Conservation (phyloP, 768 basidiomycete genomes). For the Rhodosporidiobolus odoratus region DNA sequence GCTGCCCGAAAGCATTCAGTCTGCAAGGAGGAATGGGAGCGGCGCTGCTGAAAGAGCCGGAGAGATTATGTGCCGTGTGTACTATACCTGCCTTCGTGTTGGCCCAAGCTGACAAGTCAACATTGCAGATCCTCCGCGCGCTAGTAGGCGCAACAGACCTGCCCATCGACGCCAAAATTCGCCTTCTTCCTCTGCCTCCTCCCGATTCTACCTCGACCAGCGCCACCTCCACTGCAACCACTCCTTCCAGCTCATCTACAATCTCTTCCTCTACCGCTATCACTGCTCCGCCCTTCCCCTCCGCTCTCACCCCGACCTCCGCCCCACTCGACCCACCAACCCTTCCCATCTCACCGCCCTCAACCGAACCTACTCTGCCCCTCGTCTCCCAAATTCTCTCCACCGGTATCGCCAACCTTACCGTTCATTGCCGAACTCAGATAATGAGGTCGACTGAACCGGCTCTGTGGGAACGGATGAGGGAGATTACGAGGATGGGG, state of each 20-base stretch:
- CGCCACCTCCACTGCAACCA: not conserved
- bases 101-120: not conserved
- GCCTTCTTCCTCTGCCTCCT: conserved; percentile 71
- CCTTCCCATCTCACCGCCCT: not conserved
- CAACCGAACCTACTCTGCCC: conserved; percentile 64
- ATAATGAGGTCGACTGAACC: conserved; percentile 78
- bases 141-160: conserved; percentile 72
- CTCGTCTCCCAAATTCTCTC: conserved; percentile 81
- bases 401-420: conserved; percentile 82
- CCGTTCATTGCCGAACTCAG: conserved; percentile 89
- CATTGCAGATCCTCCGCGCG: conserved; percentile 65
- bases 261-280: not conserved
- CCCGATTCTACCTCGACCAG: not conserved
- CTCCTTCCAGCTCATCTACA: not conserved
- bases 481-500: conserved; percentile 62
- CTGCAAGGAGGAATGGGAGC: conserved; percentile 80
- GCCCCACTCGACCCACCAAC: not conserved
- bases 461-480: conserved; percentile 70
- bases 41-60: conserved; percentile 83
- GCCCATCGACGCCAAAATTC: conserved; percentile 89
- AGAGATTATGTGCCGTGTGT: conserved; percentile 61
- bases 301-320: not conserved
- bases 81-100: not conserved
- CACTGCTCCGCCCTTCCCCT: not conserved
- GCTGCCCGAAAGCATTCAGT: conserved; percentile 54